Base-by-base conservation (phyloP, 2,329 filamentous ascomycete genomes). In the Metarhizium sp. region DNA sequence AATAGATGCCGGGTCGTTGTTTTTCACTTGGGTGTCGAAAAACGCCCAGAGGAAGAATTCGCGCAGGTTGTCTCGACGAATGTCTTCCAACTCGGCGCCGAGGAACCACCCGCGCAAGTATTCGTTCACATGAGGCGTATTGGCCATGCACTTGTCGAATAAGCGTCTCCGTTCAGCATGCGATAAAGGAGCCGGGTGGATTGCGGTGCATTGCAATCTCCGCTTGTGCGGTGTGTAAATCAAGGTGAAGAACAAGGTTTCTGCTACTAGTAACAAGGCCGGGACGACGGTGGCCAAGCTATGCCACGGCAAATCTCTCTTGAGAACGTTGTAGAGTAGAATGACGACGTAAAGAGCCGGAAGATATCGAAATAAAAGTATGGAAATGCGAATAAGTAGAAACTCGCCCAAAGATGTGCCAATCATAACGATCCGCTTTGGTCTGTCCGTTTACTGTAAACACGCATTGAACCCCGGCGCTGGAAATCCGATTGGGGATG, bases 41-140 rank as follows among this genome's bases (percentile, higher is more conserved):
- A 89, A 82, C 1, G 81, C 84, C 86, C 86, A 90, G 8, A 79
- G 72, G 25, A 87, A 67, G 61, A 87, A 88, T 58, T 87, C 82
- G 60, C 75, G 77, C 53, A 88, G 68, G 62, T 89, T 87, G n/a
- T 88, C 84, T n/a, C 78, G 73, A 48, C 77, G 74, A 54, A 90
- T 81, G 38, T 85, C 81, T 18, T 72, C 66, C 1, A 73, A 56
- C 10, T 77, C 71, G 2, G 84, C 81, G 36, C 79, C 81, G n/a
- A 83, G 72, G 59, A 88, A 88, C 86, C 86, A 90, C 57, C 75
- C 74, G 51, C 71, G 74, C 46, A 90, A 60, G 62, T 86, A 89
- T 25, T 67, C 67, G 54, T 81, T 78, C 0, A 74, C 71, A 58
- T 83, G 76, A 1, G 78, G 71, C 4, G 86, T 74, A 60, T 78